Evolutionary conservation across 768 basidiomycete genomes (phyloP).

Genomic region (Calocybe indica): DNA sequence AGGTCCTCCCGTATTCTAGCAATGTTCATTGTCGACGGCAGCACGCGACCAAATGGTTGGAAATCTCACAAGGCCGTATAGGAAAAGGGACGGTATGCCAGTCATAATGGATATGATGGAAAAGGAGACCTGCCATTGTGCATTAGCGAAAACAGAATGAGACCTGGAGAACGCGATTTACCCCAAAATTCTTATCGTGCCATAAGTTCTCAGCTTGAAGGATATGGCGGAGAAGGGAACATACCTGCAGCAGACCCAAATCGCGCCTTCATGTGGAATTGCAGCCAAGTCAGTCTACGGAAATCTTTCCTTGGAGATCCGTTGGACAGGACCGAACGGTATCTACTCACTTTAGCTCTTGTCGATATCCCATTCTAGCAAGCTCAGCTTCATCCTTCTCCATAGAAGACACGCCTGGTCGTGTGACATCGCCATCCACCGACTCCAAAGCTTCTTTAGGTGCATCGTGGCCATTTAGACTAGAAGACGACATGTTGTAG

Average conservation of each 20-base stretch:
- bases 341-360: constrained; percentile 14
- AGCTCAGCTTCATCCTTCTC: constrained; percentile 16
- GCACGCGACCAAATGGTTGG: neutral
- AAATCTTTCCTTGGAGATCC: too few species aligned
- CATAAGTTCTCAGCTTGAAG: neutral
- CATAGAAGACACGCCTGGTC: neutral
- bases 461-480: too few species aligned
- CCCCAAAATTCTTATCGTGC: neutral
- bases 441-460: too few species aligned
- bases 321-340: neutral
- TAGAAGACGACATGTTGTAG: too few species aligned
- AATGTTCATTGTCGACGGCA: neutral
- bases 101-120: constrained; percentile 75
- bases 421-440: too few species aligned
- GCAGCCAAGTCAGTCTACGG: neutral
- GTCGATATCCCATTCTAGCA: constrained; percentile 19
- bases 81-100: constrained; percentile 63
- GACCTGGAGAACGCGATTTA: neutral
- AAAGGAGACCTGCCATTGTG: constrained; percentile 44
- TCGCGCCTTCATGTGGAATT: constrained; percentile 41
- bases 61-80: constrained; percentile 56
- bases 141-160: neutral
- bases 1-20: constrained; percentile 69
- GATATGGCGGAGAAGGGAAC: neutral
- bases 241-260: constrained; percentile 54